Evolutionary conservation across 176 grass and related monocot genomes (phyloP), one percentile per base, ranked within the genome.

Genomic region (Olyra latifolia): DNA sequence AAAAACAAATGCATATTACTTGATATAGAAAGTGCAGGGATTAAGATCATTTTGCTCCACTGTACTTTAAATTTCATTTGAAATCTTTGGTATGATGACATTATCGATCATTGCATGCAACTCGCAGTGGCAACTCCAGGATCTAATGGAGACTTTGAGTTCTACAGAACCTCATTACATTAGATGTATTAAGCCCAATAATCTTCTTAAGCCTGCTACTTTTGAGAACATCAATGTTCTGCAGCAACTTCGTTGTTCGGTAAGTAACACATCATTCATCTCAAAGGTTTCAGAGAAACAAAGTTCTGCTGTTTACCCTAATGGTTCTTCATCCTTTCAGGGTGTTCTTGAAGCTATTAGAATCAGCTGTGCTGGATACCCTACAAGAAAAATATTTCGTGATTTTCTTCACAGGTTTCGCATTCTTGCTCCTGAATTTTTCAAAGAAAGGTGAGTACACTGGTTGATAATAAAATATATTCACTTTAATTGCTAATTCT

Each of bases 301-400:
- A 15, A 71, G 13, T 69, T 35, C 10, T 14, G 25, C 50, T 46
- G 46, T 71, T 71, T 77, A 57, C 27, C 80, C 44, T 82, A 70
- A 82, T 47, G 15, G 16, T 46, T 63, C 8, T 27, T 87, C n/a
- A 30, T 62, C 15, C 75, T 79, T 88, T 61, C 73, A 97, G 94
- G 94, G 94, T 92, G 94, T 97, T 80, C 91, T 97, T 84, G 94
- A 97, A 92, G 91, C 94, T 78, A 97, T 97, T 72, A 90, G 91
- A 78, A 97, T 97, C 71, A 97, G 94, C 55, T 97, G 94, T 90
- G 91, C 88, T 86, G 94, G 94, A 88, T 97, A 94, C 87, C 94
- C 94, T 74, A 97, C 94, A 80, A 83, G 91, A 80, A 97, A 93
- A 76, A 85, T 91, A 48, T 97, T 94, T 90, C 83, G 44, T 76